These are phyloP conservation scores for Fusarium torreyae DNA, from an alignment of 2,329 filamentous ascomycete genomes.

Conservation along the genomic window DNA sequence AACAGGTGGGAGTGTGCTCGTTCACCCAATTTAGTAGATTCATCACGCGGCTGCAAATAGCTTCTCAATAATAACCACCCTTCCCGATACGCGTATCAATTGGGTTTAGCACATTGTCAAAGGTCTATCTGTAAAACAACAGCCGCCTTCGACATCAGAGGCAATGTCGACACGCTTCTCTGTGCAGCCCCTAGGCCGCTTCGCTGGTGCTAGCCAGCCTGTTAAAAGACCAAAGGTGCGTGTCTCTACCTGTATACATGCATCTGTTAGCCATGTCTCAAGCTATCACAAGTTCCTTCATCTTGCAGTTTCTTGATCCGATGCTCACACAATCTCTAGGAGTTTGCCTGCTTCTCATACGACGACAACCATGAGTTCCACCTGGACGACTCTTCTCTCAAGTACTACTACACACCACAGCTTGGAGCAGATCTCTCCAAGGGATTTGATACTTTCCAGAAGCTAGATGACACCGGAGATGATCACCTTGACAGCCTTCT, in stretches of 20 bases:
- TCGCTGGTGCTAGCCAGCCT: slow-evolving; percentile 76
- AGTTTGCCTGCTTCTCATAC: slow-evolving; percentile 95
- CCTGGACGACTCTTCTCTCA: slow-evolving; percentile 83
- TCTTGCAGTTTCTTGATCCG: background rate
- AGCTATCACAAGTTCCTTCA: background rate
- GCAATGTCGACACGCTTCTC: slow-evolving; percentile 65
- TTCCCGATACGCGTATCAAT: background rate
- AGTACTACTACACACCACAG: slow-evolving; percentile 87
- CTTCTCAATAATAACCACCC: background rate
- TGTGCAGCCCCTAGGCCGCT: slow-evolving; percentile 79
- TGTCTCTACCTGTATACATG: background rate
- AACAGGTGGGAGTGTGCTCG: background rate
- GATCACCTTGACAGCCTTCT: slow-evolving; percentile 91
- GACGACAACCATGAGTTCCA: slow-evolving; percentile 85
- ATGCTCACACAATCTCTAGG: slow-evolving; percentile 63
- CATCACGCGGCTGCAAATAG: background rate
- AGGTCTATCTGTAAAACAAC: background rate
- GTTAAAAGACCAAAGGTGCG: slow-evolving; percentile 82
- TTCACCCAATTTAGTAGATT: slow-evolving; percentile 2
- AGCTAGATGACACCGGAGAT: slow-evolving; percentile 85
- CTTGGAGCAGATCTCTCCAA: slow-evolving; percentile 81
- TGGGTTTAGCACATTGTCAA: background rate
- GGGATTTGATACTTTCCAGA: slow-evolving; percentile 86
- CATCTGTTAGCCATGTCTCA: background rate
- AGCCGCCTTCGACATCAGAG: background rate